Base-by-base conservation (phyloP, 176 grass and related monocot species). In the Oryza officinalis region DNA sequence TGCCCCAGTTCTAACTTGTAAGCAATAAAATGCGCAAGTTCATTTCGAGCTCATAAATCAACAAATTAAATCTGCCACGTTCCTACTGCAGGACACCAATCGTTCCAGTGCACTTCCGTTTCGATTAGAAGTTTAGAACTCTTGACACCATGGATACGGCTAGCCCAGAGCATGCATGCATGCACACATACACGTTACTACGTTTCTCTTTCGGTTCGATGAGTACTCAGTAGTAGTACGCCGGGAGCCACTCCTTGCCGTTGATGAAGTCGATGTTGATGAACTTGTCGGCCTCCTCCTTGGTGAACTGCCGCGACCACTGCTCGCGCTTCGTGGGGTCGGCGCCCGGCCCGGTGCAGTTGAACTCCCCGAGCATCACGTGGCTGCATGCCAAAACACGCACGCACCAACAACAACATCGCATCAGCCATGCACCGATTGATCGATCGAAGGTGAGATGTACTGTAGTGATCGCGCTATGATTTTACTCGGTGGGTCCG, bases 181-280 rank as follows among this genome's bases (percentile, higher is more conserved):
- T 20, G 27, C 35, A 9, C 26, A 69, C 57, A 61, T 5, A 61
- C 57, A 61, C 25, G 57, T 23, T 13, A 8, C 0, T 59, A 23
- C 9, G 57, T 10, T 50, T 23, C 10, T 23, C 10, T 63, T 35
- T 75, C 23, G 9, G 47, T 64, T 7, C 1, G 18, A 22, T 0
- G 47, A 63, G n/a, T n/a, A n/a, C n/a, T 86, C 46, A 88, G 80
- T 90, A 93, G 75, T 89, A 86, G 85, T 81, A 90, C n/a, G 88
- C 89, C 60, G 89, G 89, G 81, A 99, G 69, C 96, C 93, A 99
- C 2, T 99, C 93, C 49, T 91, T 90, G 73, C 93, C 93, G 57
- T 89, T 59, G 80, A 99, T 91, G 83, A 99, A 96, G 82, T 99
- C 86, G 68, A 96, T 60, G 86, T 31, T 94, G n/a, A 88, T 47